Conservation (phyloP, 2,329 filamentous ascomycete species). For the Phaeosphaeria sp. region DNA sequence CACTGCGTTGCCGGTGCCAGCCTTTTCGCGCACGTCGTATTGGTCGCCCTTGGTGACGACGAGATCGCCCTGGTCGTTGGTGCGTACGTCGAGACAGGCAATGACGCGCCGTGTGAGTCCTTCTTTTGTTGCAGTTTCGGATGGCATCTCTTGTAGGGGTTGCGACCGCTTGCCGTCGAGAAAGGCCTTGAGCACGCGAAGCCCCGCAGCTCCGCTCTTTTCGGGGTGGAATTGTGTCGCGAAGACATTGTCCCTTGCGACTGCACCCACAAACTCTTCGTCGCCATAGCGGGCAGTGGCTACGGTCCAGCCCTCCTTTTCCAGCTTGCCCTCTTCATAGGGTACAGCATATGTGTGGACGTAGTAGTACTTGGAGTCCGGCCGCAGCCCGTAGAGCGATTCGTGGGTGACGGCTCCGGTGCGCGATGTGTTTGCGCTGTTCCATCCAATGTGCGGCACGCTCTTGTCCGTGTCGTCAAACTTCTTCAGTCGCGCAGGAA, state of each 20-base stretch:
- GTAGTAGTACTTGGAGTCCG: constrained; percentile 96
- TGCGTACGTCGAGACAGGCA: constrained; percentile 92
- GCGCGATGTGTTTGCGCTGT: constrained; percentile 74
- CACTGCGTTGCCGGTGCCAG: constrained; percentile 65
- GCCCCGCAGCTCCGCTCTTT: constrained; percentile 89
- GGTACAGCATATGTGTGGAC: constrained; percentile 92
- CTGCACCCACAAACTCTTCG: constrained; percentile 89
- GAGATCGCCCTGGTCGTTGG: constrained; percentile 92
- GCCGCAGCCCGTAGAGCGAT: constrained; percentile 78
- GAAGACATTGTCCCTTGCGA: constrained; percentile 84
- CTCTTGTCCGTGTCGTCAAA: constrained; percentile 82
- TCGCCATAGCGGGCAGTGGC: constrained; percentile 86
- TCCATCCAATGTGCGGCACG: constrained; percentile 99
- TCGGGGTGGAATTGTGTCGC: constrained; percentile 98
- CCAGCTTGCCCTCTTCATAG: constrained; percentile 75
- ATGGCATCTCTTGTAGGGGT: constrained; percentile 54
- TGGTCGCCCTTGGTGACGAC: constrained; percentile 99
- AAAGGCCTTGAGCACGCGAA: constrained; percentile 85
- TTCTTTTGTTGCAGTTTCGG: constrained; percentile 53
- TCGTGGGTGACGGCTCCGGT: constrained; percentile 51
- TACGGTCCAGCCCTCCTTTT: constrained; percentile 86
- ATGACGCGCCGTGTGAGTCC: constrained; percentile 93
- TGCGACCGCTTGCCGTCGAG: constrained; percentile 71
- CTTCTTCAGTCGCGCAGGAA: constrained; percentile 73
- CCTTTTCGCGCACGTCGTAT: constrained; percentile 96